These are phyloP conservation scores for Plantago ovata DNA, from an alignment of 257 asterid species.

Conservation along the genomic window DNA sequence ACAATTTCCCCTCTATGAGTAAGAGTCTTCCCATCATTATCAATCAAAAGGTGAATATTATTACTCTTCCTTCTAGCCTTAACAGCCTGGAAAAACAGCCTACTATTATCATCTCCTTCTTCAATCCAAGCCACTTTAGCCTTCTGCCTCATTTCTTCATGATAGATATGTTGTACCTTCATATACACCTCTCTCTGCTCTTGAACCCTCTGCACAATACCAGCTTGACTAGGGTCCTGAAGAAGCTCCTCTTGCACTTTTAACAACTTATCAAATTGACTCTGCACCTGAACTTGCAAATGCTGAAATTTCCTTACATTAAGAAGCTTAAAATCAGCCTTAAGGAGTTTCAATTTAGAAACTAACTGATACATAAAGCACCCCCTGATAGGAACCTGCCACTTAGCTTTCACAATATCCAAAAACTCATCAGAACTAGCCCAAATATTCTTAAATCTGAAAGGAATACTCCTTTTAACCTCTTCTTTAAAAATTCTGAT, in stretches of 20 bases:
- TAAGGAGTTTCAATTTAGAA: neutral
- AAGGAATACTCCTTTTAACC: too few species aligned
- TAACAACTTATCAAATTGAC: too few species aligned
- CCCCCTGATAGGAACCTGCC: neutral
- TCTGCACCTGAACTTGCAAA: neutral
- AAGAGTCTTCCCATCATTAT: neutral
- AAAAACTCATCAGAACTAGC: too few species aligned
- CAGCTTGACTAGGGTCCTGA: neutral
- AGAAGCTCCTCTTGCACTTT: neutral
- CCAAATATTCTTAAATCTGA: too few species aligned
- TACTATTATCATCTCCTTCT: neutral
- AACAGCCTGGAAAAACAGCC: neutral
- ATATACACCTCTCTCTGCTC: neutral
- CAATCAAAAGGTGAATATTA: neutral
- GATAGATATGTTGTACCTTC: too few species aligned
- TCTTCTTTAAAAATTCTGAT: too few species aligned
- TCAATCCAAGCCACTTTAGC: neutral
- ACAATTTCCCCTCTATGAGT: neutral
- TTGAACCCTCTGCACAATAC: neutral
- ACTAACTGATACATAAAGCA: neutral
- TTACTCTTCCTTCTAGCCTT: neutral
- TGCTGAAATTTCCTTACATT: neutral
- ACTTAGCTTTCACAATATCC: neutral
- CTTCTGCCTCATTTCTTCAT: neutral
- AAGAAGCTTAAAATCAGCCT: neutral